phyloP scores from a whole-genome alignment of 331 rosid species.

The Pyrus hybrid region DNA sequence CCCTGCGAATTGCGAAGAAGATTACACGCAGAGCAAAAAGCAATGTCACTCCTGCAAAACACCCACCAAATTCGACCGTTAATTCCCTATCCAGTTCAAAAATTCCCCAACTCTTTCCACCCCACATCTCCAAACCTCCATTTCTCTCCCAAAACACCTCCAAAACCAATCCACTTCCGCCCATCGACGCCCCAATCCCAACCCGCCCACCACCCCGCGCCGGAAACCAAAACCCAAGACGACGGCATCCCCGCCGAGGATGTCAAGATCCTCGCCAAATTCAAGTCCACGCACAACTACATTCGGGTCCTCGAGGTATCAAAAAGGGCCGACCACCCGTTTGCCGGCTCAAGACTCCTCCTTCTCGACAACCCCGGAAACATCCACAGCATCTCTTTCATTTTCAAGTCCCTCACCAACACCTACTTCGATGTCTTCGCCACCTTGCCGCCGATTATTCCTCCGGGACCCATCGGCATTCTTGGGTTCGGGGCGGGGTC shows the following conservation, averaged over 20 bases:
- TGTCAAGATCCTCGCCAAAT: conserved; percentile 51
- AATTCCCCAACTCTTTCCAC: neutral
- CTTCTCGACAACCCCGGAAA: conserved; percentile 83
- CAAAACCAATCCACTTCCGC: neutral
- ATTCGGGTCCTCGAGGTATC: conserved; percentile 86
- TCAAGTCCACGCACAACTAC: conserved; percentile 70
- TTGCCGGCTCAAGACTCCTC: conserved; percentile 79
- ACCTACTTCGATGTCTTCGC: conserved; percentile 74
- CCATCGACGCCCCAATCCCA: conserved; percentile 28
- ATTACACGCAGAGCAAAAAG: neutral
- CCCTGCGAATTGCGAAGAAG: neutral
- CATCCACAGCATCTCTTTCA: conserved; percentile 85
- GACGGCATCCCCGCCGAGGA: conserved; percentile 63
- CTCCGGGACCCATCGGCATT: conserved; percentile 66
- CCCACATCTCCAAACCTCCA: neutral
- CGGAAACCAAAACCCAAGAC: conserved; percentile 35
- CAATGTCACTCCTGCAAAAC: conserved; percentile 18
- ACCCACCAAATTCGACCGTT: conserved; percentile 20
- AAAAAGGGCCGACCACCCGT: conserved; percentile 69
- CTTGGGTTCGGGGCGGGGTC: conserved; percentile 93
- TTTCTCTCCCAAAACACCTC: conserved; percentile 2
- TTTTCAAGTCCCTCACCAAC: conserved; percentile 47
- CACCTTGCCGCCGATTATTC: conserved; percentile 64
- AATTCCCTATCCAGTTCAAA: conserved; percentile 6
- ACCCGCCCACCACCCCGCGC: conserved; percentile 7